phyloP scores from a whole-genome alignment of 2,329 filamentous ascomycete species.

The Colletotrichum sp. region DNA sequence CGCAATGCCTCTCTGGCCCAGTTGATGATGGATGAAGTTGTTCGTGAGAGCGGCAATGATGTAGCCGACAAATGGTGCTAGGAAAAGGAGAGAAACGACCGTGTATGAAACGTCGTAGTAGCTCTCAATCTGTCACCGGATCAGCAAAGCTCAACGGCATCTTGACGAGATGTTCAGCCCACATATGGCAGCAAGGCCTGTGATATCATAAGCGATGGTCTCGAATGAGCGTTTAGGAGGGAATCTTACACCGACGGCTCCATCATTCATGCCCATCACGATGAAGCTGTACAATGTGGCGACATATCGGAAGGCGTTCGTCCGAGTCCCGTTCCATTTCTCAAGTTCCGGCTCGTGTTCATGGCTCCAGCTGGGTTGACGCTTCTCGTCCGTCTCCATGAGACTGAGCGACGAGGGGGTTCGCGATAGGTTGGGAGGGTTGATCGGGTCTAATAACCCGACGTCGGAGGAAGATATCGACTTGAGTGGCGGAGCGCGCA shows the following conservation, averaged over 20 bases:
- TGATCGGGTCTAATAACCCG: neutral
- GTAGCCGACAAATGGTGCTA: slow-evolving; percentile 71
- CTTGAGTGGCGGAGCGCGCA: neutral
- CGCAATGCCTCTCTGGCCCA: slow-evolving; percentile 76
- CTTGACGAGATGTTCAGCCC: neutral
- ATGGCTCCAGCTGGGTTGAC: neutral
- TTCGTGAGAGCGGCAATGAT: slow-evolving; percentile 67
- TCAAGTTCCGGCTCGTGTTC: slow-evolving; percentile 37
- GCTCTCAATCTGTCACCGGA: slow-evolving; percentile 47
- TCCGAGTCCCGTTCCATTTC: slow-evolving; percentile 67
- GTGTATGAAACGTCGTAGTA: slow-evolving; percentile 68
- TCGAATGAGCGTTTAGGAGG: neutral
- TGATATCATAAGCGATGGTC: neutral
- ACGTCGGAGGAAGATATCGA: neutral
- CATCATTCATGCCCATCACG: slow-evolving; percentile 74
- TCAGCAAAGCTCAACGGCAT: neutral
- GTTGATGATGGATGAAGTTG: slow-evolving; percentile 65
- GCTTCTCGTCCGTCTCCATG: neutral
- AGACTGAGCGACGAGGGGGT: neutral
- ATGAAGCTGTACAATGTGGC: slow-evolving; percentile 66
- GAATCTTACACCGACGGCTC: slow-evolving; percentile 59
- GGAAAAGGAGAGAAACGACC: slow-evolving; percentile 69
- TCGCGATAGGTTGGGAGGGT: neutral
- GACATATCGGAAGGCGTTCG: slow-evolving; percentile 63
- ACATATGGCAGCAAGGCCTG: neutral